phyloP scores from a whole-genome alignment of 306 rosid genomes.

The Inga leiocalycina region DNA sequence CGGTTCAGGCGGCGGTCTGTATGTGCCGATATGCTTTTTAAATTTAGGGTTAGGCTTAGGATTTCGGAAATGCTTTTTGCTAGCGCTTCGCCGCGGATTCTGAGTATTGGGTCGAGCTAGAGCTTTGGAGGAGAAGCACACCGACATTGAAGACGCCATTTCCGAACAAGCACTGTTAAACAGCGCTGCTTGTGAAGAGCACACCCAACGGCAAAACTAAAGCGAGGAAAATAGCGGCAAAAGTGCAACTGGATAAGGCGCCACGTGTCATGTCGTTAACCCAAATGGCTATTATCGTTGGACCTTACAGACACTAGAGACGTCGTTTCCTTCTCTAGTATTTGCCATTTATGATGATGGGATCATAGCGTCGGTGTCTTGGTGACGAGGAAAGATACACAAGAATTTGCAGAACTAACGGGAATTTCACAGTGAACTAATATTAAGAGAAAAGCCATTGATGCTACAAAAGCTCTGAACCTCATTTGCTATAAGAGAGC shows the following conservation, averaged over 20 bases:
- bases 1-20: constrained; percentile 41
- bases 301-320: neutral
- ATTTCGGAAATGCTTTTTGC: constrained; percentile 32
- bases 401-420: neutral
- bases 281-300: neutral
- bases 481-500: too few species aligned
- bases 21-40: constrained; percentile 24
- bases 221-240: constrained; percentile 3
- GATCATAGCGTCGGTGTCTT: too few species aligned
- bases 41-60: constrained; percentile 41
- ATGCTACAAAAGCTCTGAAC: neutral
- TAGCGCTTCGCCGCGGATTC: constrained; percentile 35
- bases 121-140: constrained; percentile 56
- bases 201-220: neutral
- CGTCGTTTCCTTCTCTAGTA: neutral
- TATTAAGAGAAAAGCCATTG: neutral
- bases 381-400: too few species aligned
- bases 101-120: constrained; percentile 55
- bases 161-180: neutral
- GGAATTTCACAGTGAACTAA: too few species aligned
- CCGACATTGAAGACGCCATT: constrained; percentile 61
- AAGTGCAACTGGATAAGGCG: constrained; percentile 27
- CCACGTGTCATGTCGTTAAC: constrained; percentile 15
- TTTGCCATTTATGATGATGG: too few species aligned
- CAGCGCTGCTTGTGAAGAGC: neutral